A percentile compares a stretch with the other conserved stretches of the same genome.
Conservation (phyloP, 768 basidiomycete genomes). For the Mrakia hoshinonis region DNA sequence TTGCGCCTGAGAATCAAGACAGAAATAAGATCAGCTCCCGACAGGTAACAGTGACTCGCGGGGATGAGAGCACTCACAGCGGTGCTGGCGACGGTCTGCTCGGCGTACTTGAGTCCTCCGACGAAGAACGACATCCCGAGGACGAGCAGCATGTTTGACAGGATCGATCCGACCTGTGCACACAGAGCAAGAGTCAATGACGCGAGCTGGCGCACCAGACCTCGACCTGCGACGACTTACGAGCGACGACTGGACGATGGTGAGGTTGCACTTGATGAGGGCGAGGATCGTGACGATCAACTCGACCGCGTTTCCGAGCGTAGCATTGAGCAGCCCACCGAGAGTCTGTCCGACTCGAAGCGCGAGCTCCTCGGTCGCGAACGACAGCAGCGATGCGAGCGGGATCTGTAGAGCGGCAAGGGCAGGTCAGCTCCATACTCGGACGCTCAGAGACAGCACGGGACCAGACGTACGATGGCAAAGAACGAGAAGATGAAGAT, state of each 20-base stretch:
- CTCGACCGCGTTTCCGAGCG: slow-evolving; percentile 26
- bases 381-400: slow-evolving; percentile 26
- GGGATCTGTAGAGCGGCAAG: slow-evolving; percentile 13
- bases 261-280: slow-evolving; percentile 27
- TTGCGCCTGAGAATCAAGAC: slow-evolving; percentile 13
- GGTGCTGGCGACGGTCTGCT: slow-evolving; percentile 22
- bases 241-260: slow-evolving; percentile 24
- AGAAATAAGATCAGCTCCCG: neutral
- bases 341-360: slow-evolving; percentile 24
- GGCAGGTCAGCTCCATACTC: too few relatives aligned
- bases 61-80: neutral
- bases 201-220: too few relatives aligned
- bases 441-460: too few relatives aligned
- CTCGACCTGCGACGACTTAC: slow-evolving; percentile 4
- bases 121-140: slow-evolving; percentile 23
- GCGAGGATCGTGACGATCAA: slow-evolving; percentile 24
- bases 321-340: slow-evolving; percentile 28
- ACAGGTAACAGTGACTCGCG: neutral
- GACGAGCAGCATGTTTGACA: slow-evolving; percentile 26
- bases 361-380: slow-evolving; percentile 28
- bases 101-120: slow-evolving; percentile 15
- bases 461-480: slow-evolving; percentile 22
- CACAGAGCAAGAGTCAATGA: neutral
- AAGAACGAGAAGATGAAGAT: slow-evolving; percentile 27
- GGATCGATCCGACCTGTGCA: slow-evolving; percentile 16